Base-by-base conservation (phyloP, 441 rosid genomes). In the Croton setiger region DNA sequence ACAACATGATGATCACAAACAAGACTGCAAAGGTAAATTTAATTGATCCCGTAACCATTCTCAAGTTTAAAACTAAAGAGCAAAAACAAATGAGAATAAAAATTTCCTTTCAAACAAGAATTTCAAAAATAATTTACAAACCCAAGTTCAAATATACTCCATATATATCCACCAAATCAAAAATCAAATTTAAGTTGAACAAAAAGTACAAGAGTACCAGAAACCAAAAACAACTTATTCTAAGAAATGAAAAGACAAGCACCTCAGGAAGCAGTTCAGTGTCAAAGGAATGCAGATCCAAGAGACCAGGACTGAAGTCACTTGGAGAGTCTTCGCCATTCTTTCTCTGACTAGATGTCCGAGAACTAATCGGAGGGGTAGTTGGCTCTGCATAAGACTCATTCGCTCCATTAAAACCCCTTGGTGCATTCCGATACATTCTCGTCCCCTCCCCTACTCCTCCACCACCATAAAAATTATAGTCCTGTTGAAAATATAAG, bases 191-290 rank as follows among this genome's bases (percentile, higher is more conserved):
- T 33, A n/a, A 56, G 20, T 13, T 7, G 21, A 61, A n/a, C 17
- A 15, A 21, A 54, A 70, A 7, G 31, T 27, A 27, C 33, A 44
- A 13, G n/a, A 54, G 35, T 48, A 11, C 21, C 33, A n/a, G 44
- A 67, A 45, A 52, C 20, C 21, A 45, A 18, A 27, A n/a, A 21
- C 9, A 49, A 14, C 39, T 36, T 63, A 44, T 59, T 36, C 68
- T 67, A 54, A 41, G 49, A 52, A 60, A 36, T 12, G 3, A 60
- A 15, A 18, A 53, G 52, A 36, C 3, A 55, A 74, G 54, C 65
- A 95, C 99, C 99, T 95, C 98, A 27, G 99, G 88, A 73, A 95
- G 88, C 77, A 95, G 86, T 79, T 95, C 99, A 1, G 97, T 95
- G 78, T 95, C 97, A 74, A 90, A 88, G 66, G 98, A 90, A 79